Evolutionary conservation across 2,329 filamentous ascomycete genomes (phyloP), one percentile per base, ranked within the genome.

Genomic region (Cladosporium sp.): DNA sequence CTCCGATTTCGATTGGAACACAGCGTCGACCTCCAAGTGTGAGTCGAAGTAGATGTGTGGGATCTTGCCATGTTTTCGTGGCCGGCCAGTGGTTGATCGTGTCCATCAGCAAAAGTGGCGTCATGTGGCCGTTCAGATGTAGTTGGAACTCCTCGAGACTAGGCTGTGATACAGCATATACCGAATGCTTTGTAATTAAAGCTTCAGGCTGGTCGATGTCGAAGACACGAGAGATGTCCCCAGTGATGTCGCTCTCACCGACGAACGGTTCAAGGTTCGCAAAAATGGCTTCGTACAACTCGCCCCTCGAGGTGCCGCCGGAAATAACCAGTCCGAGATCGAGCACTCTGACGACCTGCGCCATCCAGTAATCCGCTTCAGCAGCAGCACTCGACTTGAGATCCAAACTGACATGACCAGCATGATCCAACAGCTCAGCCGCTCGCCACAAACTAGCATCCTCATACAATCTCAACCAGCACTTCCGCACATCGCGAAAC

Each of bases 1-100:
- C 83, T 0, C 95, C 94, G 39, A 77, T 68, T 75, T 97, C 94
- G 3, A 97, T 85, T 0, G 94, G 94, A 0, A 98, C 91, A 0
- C 97, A 84, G 13, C 95, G 85, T 34, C 88, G 83, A 0, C 95
- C 95, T 2, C 82, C 85, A 39, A 97, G 87, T 0, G 93, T 97
- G 64, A 82, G 84, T 13, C 86, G 83, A 13, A 92, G 82, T 65
- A 97, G 87, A 76, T 97, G 97, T 0, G 81, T 80, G 0, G 89
- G 88, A n/a, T 83, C 86, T 10, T 80, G 83, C 95, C 95, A 99
- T 0, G 87, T 86, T 1, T 83, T 82, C n/a, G 90, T 77, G 0
- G 94, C 93, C 0, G 93, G 92, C 94, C 94, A 98, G 69, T 87
- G 78, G 0, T 83, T 76, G 2, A 91, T 82, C 1, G 89, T 79